Base-by-base conservation (phyloP, 805 yeast genomes). In the Candida bentonensis region DNA sequence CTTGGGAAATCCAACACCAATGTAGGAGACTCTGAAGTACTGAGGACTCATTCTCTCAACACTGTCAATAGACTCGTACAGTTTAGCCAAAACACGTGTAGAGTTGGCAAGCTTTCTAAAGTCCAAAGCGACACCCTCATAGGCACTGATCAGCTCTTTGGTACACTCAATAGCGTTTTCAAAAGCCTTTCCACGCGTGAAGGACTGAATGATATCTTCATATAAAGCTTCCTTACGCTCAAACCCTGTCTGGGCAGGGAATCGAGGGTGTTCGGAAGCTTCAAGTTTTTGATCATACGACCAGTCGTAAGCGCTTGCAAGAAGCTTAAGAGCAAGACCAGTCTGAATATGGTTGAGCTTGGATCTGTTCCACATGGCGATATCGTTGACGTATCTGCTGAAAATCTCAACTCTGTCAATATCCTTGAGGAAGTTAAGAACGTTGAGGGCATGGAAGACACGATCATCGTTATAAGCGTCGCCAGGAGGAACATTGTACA, bases 381-480 rank as follows among this genome's bases (percentile, higher is more conserved):
- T 72, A 46, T 78, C 81, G 61, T 78, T 75, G 50, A 86, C 74
- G 57, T 83, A 81, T n/a, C 82, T 73, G 59, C 82, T 81, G 61
- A 85, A 79, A 46, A 82, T 67, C 59, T 83, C 92, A 0, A 92
- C 89, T 53, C 78, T 77, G 56, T 79, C 76, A 36, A 84, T 86
- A 51, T 82, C 77, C 69, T 80, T 73, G 60, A 86, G 68, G 62
- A 76, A 84, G 36, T 86, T 79, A 49, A 83, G 74, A 54, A 85
- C 78, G 53, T 79, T 81, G 56, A 86, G 68, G 47, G 76, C 76
- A 57, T 81, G 82, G 72, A 82, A 81, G 3, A 87, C 79, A 55
- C 95, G 69, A 60, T 86, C 95, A 58, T 83, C 89, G 53, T 82
- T 89, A 60, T 82, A 87, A 55, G 85, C 94, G 36, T 78, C 78